Evolutionary conservation across 2,329 filamentous ascomycete genomes (phyloP).

Genomic region (Penicillium sp.): DNA sequence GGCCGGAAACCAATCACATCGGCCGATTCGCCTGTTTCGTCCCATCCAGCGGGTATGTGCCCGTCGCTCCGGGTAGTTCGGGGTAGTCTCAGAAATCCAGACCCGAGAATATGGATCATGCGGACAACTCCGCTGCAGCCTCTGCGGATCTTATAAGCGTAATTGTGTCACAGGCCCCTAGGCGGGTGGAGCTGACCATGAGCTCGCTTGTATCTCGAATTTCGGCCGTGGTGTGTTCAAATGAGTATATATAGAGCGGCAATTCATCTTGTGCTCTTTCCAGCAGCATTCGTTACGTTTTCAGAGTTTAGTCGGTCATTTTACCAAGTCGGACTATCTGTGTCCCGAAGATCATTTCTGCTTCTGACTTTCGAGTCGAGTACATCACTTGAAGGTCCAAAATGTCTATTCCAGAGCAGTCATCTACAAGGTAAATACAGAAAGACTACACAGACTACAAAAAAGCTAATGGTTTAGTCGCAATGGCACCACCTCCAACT

Average conservation of each 20-base stretch:
- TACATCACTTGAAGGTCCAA: no score
- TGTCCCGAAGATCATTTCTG: no score
- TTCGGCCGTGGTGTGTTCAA: slow-evolving; percentile 17
- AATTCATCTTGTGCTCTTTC: no score
- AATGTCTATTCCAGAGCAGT: no score
- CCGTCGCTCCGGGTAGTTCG: slow-evolving; percentile 4
- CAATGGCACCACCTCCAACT: slow-evolving; percentile 16
- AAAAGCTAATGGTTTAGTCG: neutral
- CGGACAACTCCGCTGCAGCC: slow-evolving; percentile 8
- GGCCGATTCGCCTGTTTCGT: slow-evolving; percentile 19
- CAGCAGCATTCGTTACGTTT: no score
- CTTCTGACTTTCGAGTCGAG: no score
- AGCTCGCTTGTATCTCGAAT: slow-evolving; percentile 13
- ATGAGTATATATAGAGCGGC: no score
- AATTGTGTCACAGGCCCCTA: slow-evolving; percentile 20
- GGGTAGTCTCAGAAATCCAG: slow-evolving; percentile 14
- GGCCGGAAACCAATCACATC: slow-evolving; percentile 14
- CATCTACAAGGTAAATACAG: slow-evolving; percentile 8
- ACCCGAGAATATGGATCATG: slow-evolving; percentile 14
- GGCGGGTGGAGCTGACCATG: slow-evolving; percentile 11
- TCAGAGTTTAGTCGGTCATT: no score
- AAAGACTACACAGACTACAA: neutral
- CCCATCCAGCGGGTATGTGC: slow-evolving; percentile 16
- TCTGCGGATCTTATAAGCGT: slow-evolving; percentile 6
- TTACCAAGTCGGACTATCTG: no score